A percentile compares a stretch with the other conserved stretches of the same genome.
phyloP scores from a whole-genome alignment of 768 basidiomycete genomes.

The Multifurca ochricompacta region DNA sequence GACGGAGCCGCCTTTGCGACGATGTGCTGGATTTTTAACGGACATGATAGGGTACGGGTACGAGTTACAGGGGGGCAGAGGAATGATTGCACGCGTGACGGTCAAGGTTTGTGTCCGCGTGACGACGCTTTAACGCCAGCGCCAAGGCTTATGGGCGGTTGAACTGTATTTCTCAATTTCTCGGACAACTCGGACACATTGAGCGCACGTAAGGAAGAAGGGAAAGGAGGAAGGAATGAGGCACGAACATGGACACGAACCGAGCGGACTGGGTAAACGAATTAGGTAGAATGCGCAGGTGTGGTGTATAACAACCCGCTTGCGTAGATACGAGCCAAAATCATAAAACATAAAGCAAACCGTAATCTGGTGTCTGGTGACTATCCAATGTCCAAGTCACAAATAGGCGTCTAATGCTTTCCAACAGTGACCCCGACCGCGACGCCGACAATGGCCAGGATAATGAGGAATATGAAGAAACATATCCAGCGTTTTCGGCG shows the following conservation, averaged over 20 bases:
- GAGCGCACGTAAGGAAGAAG: not conserved
- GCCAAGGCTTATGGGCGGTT: too few species aligned
- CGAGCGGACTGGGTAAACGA: not conserved
- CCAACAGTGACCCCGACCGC: conserved; percentile 42
- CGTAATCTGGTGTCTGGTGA: not conserved
- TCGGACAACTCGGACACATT: too few species aligned
- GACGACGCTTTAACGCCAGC: too few species aligned
- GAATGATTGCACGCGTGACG: too few species aligned
- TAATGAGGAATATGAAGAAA: conserved; percentile 53
- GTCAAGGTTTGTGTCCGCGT: too few species aligned
- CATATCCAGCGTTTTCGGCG: conserved; percentile 85
- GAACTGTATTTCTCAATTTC: too few species aligned
- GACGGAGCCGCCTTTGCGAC: conserved; percentile 46
- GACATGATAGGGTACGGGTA: conserved; percentile 12
- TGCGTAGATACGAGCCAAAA: conserved; percentile 5
- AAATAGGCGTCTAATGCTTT: conserved; percentile 14
- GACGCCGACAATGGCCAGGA: conserved; percentile 50
- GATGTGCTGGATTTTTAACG: conserved; percentile 17
- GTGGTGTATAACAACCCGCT: not conserved
- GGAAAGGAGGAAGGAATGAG: not conserved
- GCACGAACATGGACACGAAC: not conserved
- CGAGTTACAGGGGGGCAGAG: too few species aligned
- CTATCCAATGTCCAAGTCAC: conserved; percentile 2
- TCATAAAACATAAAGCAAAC: conserved; percentile 7
- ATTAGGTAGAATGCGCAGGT: conserved; percentile 8